Evolutionary conservation across 495 filamentous ascomycete genomes (phyloP).

Genomic region (Podospora pseudoanserina): DNA sequence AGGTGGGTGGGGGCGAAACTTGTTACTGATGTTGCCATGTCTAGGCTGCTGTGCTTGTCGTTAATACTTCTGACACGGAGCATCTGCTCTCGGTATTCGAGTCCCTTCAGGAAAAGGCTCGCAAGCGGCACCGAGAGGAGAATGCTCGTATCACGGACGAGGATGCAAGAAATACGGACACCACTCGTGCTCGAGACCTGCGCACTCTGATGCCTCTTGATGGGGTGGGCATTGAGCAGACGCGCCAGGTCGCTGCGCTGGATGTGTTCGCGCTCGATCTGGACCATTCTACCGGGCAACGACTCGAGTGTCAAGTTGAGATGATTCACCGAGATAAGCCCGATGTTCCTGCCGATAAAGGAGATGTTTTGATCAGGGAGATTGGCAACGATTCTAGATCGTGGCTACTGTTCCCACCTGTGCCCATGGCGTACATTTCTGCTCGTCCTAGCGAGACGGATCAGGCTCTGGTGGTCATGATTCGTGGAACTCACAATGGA

Average conservation of each 20-base stretch:
- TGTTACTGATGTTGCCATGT: background rate
- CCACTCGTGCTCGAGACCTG: constrained; percentile 72
- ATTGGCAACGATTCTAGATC: constrained; percentile 65
- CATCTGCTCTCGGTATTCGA: constrained; percentile 51
- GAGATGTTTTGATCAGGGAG: constrained; percentile 88
- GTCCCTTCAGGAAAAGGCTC: constrained; percentile 69
- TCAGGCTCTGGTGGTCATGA: constrained; percentile 77
- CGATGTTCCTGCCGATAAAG: constrained; percentile 48
- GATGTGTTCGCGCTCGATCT: constrained; percentile 86
- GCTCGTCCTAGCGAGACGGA: constrained; percentile 70
- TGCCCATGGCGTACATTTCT: constrained; percentile 65
- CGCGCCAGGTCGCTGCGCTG: constrained; percentile 74
- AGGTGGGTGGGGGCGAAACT: background rate
- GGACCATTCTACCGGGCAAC: constrained; percentile 82
- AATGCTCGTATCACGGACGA: constrained; percentile 84
- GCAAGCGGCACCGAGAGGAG: constrained; percentile 78
- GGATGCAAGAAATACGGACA: constrained; percentile 77
- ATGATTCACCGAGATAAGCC: constrained; percentile 77
- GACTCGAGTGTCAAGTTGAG: constrained; percentile 85
- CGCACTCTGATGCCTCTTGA: constrained; percentile 66
- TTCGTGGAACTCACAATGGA: constrained; percentile 61
- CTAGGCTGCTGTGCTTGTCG: constrained; percentile 45
- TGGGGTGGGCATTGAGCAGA: constrained; percentile 66
- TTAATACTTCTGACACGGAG: constrained; percentile 28
- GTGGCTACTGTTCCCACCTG: constrained; percentile 88